Conservation (phyloP, 2,329 filamentous ascomycete species). For the Chlorencoelia australis region DNA sequence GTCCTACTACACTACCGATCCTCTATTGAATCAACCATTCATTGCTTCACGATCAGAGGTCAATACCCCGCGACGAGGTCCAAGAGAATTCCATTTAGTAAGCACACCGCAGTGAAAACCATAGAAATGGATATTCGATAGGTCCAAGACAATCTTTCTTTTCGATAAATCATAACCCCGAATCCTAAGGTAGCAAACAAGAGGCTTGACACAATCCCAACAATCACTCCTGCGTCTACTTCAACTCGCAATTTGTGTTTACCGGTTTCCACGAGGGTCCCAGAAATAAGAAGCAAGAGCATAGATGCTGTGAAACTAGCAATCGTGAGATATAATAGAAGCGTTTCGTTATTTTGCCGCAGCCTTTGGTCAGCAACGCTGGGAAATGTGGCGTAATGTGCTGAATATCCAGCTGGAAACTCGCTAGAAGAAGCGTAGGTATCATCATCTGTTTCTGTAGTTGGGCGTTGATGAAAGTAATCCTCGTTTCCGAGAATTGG, state of each 20-base stretch:
- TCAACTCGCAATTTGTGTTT: slow-evolving; percentile 57
- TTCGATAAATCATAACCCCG: slow-evolving; percentile 45
- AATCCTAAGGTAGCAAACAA: slow-evolving; percentile 53
- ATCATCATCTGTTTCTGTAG: slow-evolving; percentile 36
- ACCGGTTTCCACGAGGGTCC: slow-evolving; percentile 57
- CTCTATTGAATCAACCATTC: too few species aligned
- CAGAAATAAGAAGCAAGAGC: slow-evolving; percentile 53
- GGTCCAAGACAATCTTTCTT: slow-evolving; percentile 33
- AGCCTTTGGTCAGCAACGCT: slow-evolving; percentile 42
- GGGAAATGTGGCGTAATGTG: slow-evolving; percentile 44
- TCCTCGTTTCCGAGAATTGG: slow-evolving; percentile 20
- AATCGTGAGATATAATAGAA: slow-evolving; percentile 44
- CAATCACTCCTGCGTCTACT: slow-evolving; percentile 62
- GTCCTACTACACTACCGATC: too few species aligned
- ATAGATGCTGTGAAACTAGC: slow-evolving; percentile 49
- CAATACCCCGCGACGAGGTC: slow-evolving; percentile 38
- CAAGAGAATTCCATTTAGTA: slow-evolving; percentile 41
- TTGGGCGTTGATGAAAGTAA: slow-evolving; percentile 13
- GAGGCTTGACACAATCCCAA: slow-evolving; percentile 58
- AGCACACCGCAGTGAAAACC: slow-evolving; percentile 36
- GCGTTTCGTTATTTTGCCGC: slow-evolving; percentile 40
- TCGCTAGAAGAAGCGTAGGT: slow-evolving; percentile 41
- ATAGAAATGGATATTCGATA: slow-evolving; percentile 36
- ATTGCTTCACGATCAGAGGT: slow-evolving; percentile 1
- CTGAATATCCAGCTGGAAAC: slow-evolving; percentile 41